A percentile compares a stretch with the other conserved stretches of the same genome.
phyloP scores from a whole-genome alignment of 768 basidiomycete genomes.

The Boletus tomentosulus region DNA sequence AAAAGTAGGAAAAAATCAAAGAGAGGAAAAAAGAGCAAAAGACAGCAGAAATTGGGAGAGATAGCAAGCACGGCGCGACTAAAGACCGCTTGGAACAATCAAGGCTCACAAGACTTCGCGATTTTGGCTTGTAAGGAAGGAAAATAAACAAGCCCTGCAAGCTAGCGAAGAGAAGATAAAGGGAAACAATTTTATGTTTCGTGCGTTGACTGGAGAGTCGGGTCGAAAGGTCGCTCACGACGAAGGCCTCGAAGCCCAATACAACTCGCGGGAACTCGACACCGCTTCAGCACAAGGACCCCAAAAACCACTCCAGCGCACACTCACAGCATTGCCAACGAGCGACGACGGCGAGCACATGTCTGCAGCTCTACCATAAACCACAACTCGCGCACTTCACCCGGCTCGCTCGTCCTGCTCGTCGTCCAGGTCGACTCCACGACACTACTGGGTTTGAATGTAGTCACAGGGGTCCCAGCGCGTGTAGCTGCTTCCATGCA shows the following conservation, averaged over 20 bases:
- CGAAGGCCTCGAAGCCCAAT: slow-evolving; percentile 26
- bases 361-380: background rate
- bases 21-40: slow-evolving; percentile 28
- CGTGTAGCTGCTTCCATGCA: slow-evolving; percentile 10
- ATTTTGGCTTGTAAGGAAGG: slow-evolving; percentile 17
- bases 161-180: slow-evolving; percentile 23
- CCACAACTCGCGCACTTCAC: background rate
- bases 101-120: slow-evolving; percentile 18
- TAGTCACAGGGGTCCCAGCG: slow-evolving; percentile 25
- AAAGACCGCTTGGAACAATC: slow-evolving; percentile 22
- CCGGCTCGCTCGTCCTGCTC: background rate
- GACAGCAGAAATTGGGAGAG: slow-evolving; percentile 34
- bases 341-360: background rate
- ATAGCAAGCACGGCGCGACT: slow-evolving; percentile 34
- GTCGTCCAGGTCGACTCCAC: background rate
- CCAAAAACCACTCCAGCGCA: slow-evolving; percentile 11
- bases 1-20: slow-evolving; percentile 26
- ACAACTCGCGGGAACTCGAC: slow-evolving; percentile 31
- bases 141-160: slow-evolving; percentile 21
- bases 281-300: slow-evolving; percentile 23
- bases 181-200: slow-evolving; percentile 27
- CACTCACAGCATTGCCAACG: background rate
- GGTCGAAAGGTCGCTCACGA: slow-evolving; percentile 30
- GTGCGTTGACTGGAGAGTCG: slow-evolving; percentile 27
- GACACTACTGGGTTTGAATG: slow-evolving; percentile 31